Base-by-base conservation (phyloP, 75 land plant species). In the Ceratopteris richardii region DNA sequence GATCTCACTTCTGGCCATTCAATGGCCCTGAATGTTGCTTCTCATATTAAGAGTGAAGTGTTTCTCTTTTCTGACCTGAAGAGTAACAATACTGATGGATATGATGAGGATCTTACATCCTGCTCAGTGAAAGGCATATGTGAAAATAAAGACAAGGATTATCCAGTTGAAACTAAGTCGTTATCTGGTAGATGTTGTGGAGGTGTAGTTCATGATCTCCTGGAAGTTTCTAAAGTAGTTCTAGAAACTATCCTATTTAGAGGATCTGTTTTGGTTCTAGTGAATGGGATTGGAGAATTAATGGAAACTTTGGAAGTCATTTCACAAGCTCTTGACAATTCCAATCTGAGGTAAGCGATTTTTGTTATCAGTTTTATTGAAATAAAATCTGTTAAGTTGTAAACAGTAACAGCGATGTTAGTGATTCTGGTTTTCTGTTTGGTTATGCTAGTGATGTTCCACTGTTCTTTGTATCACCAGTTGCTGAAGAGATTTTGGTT, bases 241-340 rank as follows among this genome's bases (percentile, higher is more conserved):
- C 27, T 76, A 4, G 74, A 80, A n/a, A 75, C 90, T 64, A 39
- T 82, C 13, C 58, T 51, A 51, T 69, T 54, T 61, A 87, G 95
- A 17, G 90, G 90, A 28, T 93, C 90, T 57, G 98, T 88, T 51
- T 65, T 93, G 36, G 62, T 93, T 51, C 78, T 95, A 13, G 54
- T 78, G 33, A 72, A 66, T 44, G 84, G 81, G 0, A 60, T 77
- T 52, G 87, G 82, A 46, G 47, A 66, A 14, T 31, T 85, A 22
- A 71, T 88, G 56, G 82, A 71, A 44, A 72, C 85, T 52, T 25
- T 93, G 65, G 98, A 93, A 56, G 78, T 59, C 52, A 67, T 93
- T 30, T 57, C 78, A 22, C 3, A 28, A 44, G 56, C 44, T 0
- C 33, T 82, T 0, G 10, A 51, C 42, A 20, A 12, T 46, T 31